These are phyloP conservation scores for Sporodiniella umbellata DNA, from an alignment of 371 early-diverging fungal genomes.

Conservation along the genomic window DNA sequence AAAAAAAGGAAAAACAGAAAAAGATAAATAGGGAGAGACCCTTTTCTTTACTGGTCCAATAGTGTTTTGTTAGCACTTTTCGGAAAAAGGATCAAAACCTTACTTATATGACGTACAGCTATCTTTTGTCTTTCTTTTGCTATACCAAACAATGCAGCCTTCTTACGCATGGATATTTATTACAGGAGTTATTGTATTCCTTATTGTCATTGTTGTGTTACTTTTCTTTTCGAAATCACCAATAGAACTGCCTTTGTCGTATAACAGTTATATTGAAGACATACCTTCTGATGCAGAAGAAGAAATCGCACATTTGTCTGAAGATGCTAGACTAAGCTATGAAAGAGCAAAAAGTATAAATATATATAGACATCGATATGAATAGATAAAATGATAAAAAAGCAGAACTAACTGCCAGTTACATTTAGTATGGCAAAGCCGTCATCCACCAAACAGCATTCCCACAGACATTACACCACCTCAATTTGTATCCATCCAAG, in stretches of 20 bases:
- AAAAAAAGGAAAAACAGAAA: too few species aligned
- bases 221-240: constrained; percentile 37
- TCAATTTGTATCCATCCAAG: constrained; percentile 66
- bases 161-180: constrained; percentile 39
- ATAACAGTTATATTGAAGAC: constrained; percentile 31
- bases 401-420: background rate
- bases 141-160: constrained; percentile 13
- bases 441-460: constrained; percentile 58
- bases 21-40: too few species aligned
- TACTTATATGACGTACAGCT: background rate
- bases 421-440: constrained; percentile 45
- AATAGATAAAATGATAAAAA: background rate
- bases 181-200: constrained; percentile 33
- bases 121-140: background rate
- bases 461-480: constrained; percentile 64
- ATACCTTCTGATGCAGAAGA: constrained; percentile 37
- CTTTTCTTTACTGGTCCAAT: too few species aligned
- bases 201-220: constrained; percentile 27
- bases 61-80: too few species aligned
- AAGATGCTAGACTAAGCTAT: constrained; percentile 43
- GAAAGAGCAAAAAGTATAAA: constrained; percentile 43
- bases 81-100: background rate
- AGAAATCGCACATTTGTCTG: constrained; percentile 29
- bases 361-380: too few species aligned
- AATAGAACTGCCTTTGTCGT: constrained; percentile 27